phyloP scores from a whole-genome alignment of 306 rosid species.

The Myrica gale region DNA sequence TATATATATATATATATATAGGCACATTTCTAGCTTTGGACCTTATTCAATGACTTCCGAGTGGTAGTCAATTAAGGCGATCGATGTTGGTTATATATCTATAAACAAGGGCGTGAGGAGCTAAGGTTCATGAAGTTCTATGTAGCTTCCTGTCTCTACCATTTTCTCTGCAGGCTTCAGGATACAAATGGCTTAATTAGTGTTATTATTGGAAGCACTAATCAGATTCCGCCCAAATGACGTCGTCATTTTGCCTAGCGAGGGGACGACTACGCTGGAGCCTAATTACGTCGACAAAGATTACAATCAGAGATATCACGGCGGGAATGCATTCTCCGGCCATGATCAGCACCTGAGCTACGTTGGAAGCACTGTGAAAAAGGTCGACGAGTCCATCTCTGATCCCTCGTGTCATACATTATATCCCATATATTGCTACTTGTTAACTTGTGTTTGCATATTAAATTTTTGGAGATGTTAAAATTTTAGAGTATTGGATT shows the following conservation, averaged over 20 bases:
- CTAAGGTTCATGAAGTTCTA: neutral
- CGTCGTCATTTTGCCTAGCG: slow-evolving; percentile 8
- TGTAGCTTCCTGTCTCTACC: neutral
- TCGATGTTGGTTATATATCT: neutral
- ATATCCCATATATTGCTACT: too few species aligned
- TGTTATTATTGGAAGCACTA: slow-evolving; percentile 40
- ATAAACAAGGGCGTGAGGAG: neutral
- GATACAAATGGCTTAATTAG: slow-evolving; percentile 41
- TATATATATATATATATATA: neutral
- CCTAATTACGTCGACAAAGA: neutral
- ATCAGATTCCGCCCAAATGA: slow-evolving; percentile 32
- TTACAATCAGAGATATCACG: slow-evolving; percentile 14
- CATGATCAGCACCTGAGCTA: slow-evolving; percentile 24
- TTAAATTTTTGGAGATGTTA: too few species aligned
- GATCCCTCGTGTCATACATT: too few species aligned
- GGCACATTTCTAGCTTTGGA: neutral
- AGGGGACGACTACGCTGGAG: slow-evolving; percentile 4
- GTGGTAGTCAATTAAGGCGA: neutral
- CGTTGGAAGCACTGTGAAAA: slow-evolving; percentile 14
- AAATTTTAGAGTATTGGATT: too few species aligned
- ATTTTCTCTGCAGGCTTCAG: neutral
- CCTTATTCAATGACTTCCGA: neutral
- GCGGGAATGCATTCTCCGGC: slow-evolving; percentile 13
- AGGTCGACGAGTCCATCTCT: neutral
- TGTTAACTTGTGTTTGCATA: too few species aligned